Percentiles rank a stretch among this genome's conserved stretches.
These are phyloP conservation scores for Alternaria triticina DNA, from an alignment of 2,329 filamentous ascomycete species.

Conservation along the genomic window DNA sequence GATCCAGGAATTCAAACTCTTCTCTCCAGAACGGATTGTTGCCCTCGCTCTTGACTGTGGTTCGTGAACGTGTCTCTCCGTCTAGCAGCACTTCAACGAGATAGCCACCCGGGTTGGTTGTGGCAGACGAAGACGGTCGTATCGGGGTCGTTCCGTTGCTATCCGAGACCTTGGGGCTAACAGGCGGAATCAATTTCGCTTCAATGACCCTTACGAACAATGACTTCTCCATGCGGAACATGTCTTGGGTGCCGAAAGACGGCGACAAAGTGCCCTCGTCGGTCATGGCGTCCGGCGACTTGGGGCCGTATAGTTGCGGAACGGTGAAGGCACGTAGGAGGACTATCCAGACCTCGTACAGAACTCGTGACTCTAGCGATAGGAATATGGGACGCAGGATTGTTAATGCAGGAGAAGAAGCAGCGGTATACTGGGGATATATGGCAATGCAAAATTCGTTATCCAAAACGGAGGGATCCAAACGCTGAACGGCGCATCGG, in stretches of 20 bases:
- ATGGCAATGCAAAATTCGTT: constrained; percentile 95
- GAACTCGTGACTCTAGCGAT: constrained; percentile 80
- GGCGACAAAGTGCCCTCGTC: constrained; percentile 46
- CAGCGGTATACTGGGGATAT: constrained; percentile 87
- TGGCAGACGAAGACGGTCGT: constrained; percentile 42
- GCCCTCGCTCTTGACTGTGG: constrained; percentile 72
- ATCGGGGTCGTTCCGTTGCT: constrained; percentile 25
- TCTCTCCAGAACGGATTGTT: constrained; percentile 83
- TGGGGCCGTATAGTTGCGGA: constrained; percentile 84
- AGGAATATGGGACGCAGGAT: constrained; percentile 89
- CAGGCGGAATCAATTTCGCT: constrained; percentile 59
- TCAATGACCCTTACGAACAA: constrained; percentile 67
- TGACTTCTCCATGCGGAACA: constrained; percentile 71
- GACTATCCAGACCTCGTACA: constrained; percentile 99
- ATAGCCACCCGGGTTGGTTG: constrained; percentile 65
- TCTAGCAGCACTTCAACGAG: constrained; percentile 81
- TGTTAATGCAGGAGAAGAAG: constrained; percentile 73
- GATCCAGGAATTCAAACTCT: constrained; percentile 76
- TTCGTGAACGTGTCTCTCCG: constrained; percentile 78
- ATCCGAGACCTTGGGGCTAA: constrained; percentile 46
- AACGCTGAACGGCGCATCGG: constrained; percentile 85
- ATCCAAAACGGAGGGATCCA: constrained; percentile 88
- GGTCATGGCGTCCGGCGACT: constrained; percentile 54
- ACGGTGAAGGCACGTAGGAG: constrained; percentile 88
- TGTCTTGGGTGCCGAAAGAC: constrained; percentile 57